Conservation (phyloP, 129 eudicot genomes). For the Escallonia rubra region DNA sequence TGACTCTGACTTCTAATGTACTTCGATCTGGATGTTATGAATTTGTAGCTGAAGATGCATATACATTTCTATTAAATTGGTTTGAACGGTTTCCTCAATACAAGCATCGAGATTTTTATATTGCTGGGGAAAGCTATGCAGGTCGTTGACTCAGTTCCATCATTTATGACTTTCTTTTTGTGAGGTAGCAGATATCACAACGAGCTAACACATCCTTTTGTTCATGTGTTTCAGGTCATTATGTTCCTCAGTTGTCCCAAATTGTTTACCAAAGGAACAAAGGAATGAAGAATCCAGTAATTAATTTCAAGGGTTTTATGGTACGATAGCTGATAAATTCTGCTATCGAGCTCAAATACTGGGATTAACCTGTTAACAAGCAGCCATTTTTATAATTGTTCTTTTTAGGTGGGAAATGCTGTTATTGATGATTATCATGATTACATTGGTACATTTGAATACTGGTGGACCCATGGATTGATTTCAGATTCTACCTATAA, state of each 20-base stretch:
- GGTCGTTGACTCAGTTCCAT: slow-evolving; percentile 30
- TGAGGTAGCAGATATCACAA: background rate
- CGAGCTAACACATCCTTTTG: slow-evolving; percentile 11
- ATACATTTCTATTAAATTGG: slow-evolving; percentile 73
- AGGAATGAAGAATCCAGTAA: slow-evolving; percentile 68
- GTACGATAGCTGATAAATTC: slow-evolving; percentile 32
- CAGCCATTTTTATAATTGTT: slow-evolving; percentile 1
- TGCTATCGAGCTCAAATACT: slow-evolving; percentile 3
- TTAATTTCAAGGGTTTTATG: slow-evolving; percentile 98
- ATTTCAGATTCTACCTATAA: slow-evolving; percentile 93
- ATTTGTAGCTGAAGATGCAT: slow-evolving; percentile 86
- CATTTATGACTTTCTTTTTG: background rate
- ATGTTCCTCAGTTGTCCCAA: slow-evolving; percentile 92
- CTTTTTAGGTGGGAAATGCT: slow-evolving; percentile 86
- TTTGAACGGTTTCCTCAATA: slow-evolving; percentile 96
- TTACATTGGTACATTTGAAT: slow-evolving; percentile 90
- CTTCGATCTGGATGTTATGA: slow-evolving; percentile 21
- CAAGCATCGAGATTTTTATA: slow-evolving; percentile 82
- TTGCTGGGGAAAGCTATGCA: slow-evolving; percentile 99
- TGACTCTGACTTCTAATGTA: slow-evolving; percentile 16
- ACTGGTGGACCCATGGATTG: slow-evolving; percentile 97
- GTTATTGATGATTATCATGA: slow-evolving; percentile 96
- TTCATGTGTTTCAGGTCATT: slow-evolving; percentile 64
- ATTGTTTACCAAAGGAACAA: slow-evolving; percentile 65
- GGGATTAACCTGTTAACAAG: background rate